phyloP scores from a whole-genome alignment of 2,329 filamentous ascomycete species.

The Neurospora sp. region DNA sequence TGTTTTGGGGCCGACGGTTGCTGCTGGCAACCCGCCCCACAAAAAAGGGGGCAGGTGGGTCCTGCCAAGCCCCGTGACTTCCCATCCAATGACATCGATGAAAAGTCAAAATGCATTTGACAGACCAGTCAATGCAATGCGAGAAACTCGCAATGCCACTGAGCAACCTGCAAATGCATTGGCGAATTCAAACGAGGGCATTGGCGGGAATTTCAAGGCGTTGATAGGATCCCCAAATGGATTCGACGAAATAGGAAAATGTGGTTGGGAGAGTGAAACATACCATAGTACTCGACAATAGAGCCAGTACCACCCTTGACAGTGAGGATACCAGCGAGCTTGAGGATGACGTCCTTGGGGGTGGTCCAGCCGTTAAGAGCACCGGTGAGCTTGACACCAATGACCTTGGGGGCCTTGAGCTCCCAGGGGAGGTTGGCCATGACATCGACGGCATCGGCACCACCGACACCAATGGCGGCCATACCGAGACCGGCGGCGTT shows the following conservation, averaged over 20 bases:
- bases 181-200: not conserved
- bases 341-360: conserved; percentile 95
- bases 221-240: not conserved
- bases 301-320: conserved; percentile 96
- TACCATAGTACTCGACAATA: conserved; percentile 65
- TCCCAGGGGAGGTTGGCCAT: conserved; percentile 98
- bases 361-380: conserved; percentile 82
- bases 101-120: not conserved
- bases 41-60: not conserved
- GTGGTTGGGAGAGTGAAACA: not conserved
- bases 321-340: conserved; percentile 92
- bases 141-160: not conserved
- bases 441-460: conserved; percentile 96
- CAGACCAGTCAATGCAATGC: not conserved
- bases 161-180: not conserved
- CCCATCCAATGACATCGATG: not conserved
- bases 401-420: conserved; percentile 92
- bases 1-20: not conserved
- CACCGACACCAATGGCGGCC: conserved; percentile 90
- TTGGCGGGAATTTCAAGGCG: not conserved
- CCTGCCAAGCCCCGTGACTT: not conserved
- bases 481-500: conserved; percentile 95
- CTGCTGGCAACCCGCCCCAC: not conserved
- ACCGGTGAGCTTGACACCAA: conserved; percentile 92
- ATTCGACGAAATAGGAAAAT: not conserved